These are phyloP conservation scores for Saccharomycopsis sp. DNA, from an alignment of 805 yeast species.

Conservation along the genomic window DNA sequence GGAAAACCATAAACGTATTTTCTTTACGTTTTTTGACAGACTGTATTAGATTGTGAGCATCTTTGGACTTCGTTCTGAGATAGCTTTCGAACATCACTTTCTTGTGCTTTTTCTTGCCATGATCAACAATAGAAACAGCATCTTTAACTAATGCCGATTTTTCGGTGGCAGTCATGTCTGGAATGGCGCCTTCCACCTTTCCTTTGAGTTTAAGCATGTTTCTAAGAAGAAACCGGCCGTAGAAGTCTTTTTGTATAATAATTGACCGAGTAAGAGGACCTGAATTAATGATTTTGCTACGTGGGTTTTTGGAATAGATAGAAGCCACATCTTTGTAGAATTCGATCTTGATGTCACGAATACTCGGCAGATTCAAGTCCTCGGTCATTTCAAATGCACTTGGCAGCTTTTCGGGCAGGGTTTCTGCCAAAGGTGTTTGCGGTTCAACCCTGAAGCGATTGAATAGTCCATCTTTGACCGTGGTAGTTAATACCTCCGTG, in stretches of 20 bases:
- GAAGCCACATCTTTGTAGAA: constrained; percentile 14
- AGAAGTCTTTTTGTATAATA: constrained; percentile 15
- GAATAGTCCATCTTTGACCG: neutral
- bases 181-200: neutral
- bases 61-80: neutral
- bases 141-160: neutral
- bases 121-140: neutral
- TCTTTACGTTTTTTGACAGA: constrained; percentile 1
- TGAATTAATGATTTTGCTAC: constrained; percentile 5
- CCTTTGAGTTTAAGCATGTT: constrained; percentile 9
- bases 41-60: neutral
- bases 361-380: neutral
- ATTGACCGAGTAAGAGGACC: constrained; percentile 14
- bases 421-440: neutral
- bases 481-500: too few relatives aligned
- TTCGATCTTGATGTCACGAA: constrained; percentile 1
- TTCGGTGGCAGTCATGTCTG: neutral
- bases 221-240: constrained; percentile 14
- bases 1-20: neutral
- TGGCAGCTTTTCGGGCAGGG: neutral
- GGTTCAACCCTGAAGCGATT: neutral
- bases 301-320: constrained; percentile 11
- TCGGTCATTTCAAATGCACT: neutral
- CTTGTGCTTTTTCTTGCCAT: neutral
- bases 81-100: neutral